Evolutionary conservation across 2,329 filamentous ascomycete genomes (phyloP), one percentile per base, ranked within the genome.

Genomic region (Emergomyces pasteurianus): DNA sequence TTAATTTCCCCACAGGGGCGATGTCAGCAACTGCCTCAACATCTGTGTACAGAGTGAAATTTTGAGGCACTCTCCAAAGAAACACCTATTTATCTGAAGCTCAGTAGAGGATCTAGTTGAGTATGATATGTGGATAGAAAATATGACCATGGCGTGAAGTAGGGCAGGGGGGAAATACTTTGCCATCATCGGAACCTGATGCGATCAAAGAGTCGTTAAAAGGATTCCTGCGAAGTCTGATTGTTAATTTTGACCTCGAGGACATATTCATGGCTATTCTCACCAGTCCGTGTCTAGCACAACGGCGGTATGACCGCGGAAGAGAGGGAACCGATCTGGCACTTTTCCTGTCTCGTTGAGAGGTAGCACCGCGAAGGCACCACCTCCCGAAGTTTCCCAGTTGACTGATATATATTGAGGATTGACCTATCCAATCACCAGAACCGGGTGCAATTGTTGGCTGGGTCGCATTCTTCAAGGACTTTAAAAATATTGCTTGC

Each of bases 281-380:
- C 72, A 92, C 92, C 92, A 99, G 80, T 99, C 94, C 67, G 92
- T 97, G 76, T 99, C 94, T 72, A 99, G 83, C 58, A 99, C 94
- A 62, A 92, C 86, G 57, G 91, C 91, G 50, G 94, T 99, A 77
- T 99, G 94, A 63, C 94, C 94, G 68, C 94, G 87, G 77, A 97
- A 99, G 70, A 99, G 81, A 63, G 94, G 94, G 68, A 99, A 88
- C 71, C 89, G 86, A 73, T 97, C 94, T 57, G 94, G 94, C 59
- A 95, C 78, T 77, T 94, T 92, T 65, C 94, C 94, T 69, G 84
- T 87, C 81, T 99, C 92, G 67, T 86, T 84, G 69, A 96, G 77
- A 63, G 94, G 94, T 67, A 99, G 90, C 68, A 99, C 92, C 60
- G 94, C 94, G 73, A 99, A 97, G 68, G 94, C 92, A 72, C 94